Evolutionary conservation across 2,329 filamentous ascomycete genomes (phyloP), one percentile per base, ranked within the genome.

Genomic region (Penicillium janthinellum): DNA sequence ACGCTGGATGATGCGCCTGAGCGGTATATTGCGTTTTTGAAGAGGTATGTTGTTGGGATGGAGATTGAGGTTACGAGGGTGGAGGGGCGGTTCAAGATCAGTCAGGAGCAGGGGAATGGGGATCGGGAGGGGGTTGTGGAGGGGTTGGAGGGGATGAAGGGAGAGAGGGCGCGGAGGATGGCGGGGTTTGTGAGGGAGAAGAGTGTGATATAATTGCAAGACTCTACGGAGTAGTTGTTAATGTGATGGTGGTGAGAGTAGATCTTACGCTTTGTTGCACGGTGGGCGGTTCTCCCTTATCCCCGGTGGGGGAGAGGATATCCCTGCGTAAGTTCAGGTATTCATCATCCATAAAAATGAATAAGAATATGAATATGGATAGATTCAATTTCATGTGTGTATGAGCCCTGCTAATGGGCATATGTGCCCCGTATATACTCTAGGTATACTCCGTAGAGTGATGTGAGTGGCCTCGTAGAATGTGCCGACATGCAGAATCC

Each of bases 81-180:
- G 17, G 58, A 67, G 45, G 64, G 66, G 8, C 50, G 60, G 17
- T 67, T 67, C 53, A 67, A 68, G 50, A 59, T 67, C 45, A 65
- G 65, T 54, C 66, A 68, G 57, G 66, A 68, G 52, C 52, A 57
- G 12, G 54, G 50, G 11, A 52, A 45, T 7, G 37, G 25, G 12
- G 64, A 67, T 61, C 64, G 66, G 8, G 49, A 25, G 2, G 66
- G 66, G 28, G 66, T 68, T 38, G 58, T 66, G 42, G 49, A 63
- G 31, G 65, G 65, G 6, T 49, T 67, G 25, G 54, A 61, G 42
- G 17, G 56, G 20, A 20, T 61, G 44, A 57, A 50, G 5, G 45
- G 39, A 17, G 35, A n/a, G 28, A 35, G 14, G n/a, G 65, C 60
- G 34, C 54, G 35, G 49, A 51, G 64, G 51, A 67, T 67, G 64